phyloP scores from a whole-genome alignment of 768 basidiomycete genomes.

The Hemileccinum rubropunctum region DNA sequence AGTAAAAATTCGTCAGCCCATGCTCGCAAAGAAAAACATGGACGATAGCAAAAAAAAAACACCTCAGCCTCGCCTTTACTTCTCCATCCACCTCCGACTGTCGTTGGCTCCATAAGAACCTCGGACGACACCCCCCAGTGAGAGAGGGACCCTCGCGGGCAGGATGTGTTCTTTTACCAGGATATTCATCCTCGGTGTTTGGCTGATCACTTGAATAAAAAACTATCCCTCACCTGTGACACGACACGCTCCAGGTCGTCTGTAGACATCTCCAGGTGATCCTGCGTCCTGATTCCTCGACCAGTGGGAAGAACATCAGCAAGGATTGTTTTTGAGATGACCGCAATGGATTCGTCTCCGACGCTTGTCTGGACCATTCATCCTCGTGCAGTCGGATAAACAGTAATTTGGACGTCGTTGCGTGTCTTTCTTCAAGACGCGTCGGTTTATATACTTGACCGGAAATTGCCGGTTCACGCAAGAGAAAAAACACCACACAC shows the following conservation, averaged over 20 bases:
- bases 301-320: slow-evolving; percentile 87
- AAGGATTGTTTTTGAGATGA: slow-evolving; percentile 87
- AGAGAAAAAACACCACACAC: neutral
- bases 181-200: slow-evolving; percentile 69
- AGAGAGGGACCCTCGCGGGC: slow-evolving; percentile 38
- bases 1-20: too few species aligned
- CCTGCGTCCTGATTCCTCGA: slow-evolving; percentile 88
- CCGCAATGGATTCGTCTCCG: slow-evolving; percentile 50
- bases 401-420: slow-evolving; percentile 83
- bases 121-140: slow-evolving; percentile 28
- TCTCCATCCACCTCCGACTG: slow-evolving; percentile 72
- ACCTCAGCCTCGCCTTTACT: slow-evolving; percentile 89
- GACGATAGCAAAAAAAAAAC: slow-evolving; percentile 7
- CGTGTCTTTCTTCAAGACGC: slow-evolving; percentile 9
- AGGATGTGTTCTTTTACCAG: slow-evolving; percentile 90
- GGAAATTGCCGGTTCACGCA: slow-evolving; percentile 23
- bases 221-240: too few species aligned
- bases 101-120: slow-evolving; percentile 29
- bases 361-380: slow-evolving; percentile 89
- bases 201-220: neutral
- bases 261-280: slow-evolving; percentile 88
- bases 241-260: too few species aligned
- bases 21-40: too few species aligned
- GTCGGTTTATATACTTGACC: slow-evolving; percentile 30
- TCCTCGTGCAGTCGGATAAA: slow-evolving; percentile 60